A percentile compares a stretch with the other conserved stretches of the same genome.
Evolutionary conservation across 148 eudicot genomes (phyloP).

Genomic region (Hydrangea macrophylla): DNA sequence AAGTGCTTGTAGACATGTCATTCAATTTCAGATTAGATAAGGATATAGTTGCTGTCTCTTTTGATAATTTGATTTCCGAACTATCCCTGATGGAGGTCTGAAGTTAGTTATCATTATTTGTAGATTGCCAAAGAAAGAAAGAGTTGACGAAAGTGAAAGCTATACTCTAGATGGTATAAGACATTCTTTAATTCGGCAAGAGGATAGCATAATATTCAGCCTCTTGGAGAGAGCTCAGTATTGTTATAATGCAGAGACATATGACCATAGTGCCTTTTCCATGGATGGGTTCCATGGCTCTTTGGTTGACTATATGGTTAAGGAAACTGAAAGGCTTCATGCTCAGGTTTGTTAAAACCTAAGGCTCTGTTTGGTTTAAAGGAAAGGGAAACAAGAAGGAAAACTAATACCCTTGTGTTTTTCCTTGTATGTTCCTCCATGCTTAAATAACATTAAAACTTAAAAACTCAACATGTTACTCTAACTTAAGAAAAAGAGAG

Average conservation of each 20-base stretch:
- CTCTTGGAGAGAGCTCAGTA: constrained; percentile 92
- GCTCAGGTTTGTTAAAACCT: constrained; percentile 51
- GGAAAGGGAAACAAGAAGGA: too few species aligned
- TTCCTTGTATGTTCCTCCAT: too few species aligned
- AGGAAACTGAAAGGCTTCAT: constrained; percentile 89
- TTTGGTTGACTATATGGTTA: constrained; percentile 72
- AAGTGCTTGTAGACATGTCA: not conserved
- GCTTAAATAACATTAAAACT: too few species aligned
- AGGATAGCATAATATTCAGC: constrained; percentile 88
- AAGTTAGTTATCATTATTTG: constrained; percentile 14
- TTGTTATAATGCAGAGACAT: constrained; percentile 72
- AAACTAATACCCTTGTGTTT: too few species aligned
- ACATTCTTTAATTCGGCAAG: constrained; percentile 80
- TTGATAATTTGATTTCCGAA: not conserved
- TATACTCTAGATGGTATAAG: constrained; percentile 83
- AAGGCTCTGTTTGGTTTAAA: too few species aligned
- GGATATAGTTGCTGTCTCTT: constrained; percentile 1
- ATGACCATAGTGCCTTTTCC: constrained; percentile 70
- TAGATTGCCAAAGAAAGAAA: constrained; percentile 41
- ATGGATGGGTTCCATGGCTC: constrained; percentile 72
- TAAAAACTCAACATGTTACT: too few species aligned
- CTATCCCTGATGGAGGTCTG: not conserved
- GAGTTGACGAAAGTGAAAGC: constrained; percentile 72
- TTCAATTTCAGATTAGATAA: not conserved
- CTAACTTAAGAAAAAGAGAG: too few species aligned